phyloP scores from a whole-genome alignment of 2,329 filamentous ascomycete species.

The Alternaria sp. region DNA sequence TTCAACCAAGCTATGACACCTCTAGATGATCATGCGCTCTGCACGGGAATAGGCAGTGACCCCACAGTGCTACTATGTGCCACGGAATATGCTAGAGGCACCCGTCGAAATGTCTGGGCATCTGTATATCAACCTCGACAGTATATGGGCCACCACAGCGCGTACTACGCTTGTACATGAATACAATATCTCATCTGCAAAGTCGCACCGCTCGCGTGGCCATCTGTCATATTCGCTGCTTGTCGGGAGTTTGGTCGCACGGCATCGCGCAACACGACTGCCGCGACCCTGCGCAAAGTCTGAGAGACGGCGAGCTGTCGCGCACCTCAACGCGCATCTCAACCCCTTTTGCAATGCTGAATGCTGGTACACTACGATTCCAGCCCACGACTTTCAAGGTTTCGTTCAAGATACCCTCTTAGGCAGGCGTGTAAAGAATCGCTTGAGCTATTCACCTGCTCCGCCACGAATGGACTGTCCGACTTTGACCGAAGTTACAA shows the following conservation, averaged over 20 bases:
- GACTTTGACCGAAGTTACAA: conserved; percentile 10
- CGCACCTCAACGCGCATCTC: neutral
- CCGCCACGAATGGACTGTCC: neutral
- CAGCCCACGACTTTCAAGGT: neutral
- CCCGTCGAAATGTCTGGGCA: neutral
- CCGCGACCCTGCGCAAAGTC: neutral
- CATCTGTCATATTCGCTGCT: conserved; percentile 1
- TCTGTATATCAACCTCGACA: neutral
- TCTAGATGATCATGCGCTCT: neutral
- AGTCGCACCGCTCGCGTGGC: conserved; percentile 7
- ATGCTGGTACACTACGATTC: neutral
- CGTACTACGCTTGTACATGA: neutral
- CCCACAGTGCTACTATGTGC: neutral
- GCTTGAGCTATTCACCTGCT: neutral
- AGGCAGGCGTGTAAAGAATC: neutral
- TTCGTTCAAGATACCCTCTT: neutral
- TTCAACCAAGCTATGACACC: conserved; percentile 31
- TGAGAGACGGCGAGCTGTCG: neutral
- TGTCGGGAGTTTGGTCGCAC: neutral
- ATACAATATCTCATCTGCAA: neutral
- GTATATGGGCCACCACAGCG: neutral
- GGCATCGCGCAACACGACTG: neutral
- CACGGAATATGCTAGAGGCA: neutral
- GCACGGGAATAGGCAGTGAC: neutral
- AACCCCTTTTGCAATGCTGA: neutral